Evolutionary conservation across 495 filamentous ascomycete genomes (phyloP), one percentile per base, ranked within the genome.

Genomic region (Sabuloglossum arenarium): DNA sequence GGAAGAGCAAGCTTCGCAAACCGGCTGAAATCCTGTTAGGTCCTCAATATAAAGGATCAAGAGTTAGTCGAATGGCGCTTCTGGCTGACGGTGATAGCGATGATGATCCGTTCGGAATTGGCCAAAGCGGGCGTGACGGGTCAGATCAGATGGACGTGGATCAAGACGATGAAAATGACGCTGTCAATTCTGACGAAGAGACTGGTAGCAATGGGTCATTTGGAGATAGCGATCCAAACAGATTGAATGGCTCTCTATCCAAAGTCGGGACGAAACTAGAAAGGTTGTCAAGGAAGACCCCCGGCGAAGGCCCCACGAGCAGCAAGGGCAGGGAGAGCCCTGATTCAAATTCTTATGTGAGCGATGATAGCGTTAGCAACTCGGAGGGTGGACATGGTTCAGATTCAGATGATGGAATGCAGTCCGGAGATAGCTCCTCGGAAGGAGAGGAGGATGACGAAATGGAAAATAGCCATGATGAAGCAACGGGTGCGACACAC

Each of bases 1-100:
- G 86, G 19, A 90, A 90, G 73, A 89, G 81, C 67, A 88, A 84
- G 64, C 75, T 96, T 46, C 80, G 87, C 56, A 85, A 88, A 64
- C 74, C 75, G 55, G 79, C 87, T 12, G 71, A 70, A 27, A 69
- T 73, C 53, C 66, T 66, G 21, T 75, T 87, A 0, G 91, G 90
- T 6, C 84, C 87, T 37, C 79, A 87, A 64, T 98, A 98, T 65
- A 72, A 77, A 43, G 91, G 90, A 11, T 74, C 84, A 4, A 76
- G 75, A 50, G 76, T 98, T n/a, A 87, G 80, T 59, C 75, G 93
- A 53, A 74, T 83, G 27, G 79, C 75, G 0, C 72, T 89, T 37
- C 10, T 72, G 78, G 54, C 59, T 11, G 65, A 64, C 24, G 66
- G 68, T 19, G 66, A 70, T 25, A 66, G 64, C 34, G 61, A 60